Base-by-base conservation (phyloP, 1,139 yeast genomes). In the Geotrichum histeridarum region DNA sequence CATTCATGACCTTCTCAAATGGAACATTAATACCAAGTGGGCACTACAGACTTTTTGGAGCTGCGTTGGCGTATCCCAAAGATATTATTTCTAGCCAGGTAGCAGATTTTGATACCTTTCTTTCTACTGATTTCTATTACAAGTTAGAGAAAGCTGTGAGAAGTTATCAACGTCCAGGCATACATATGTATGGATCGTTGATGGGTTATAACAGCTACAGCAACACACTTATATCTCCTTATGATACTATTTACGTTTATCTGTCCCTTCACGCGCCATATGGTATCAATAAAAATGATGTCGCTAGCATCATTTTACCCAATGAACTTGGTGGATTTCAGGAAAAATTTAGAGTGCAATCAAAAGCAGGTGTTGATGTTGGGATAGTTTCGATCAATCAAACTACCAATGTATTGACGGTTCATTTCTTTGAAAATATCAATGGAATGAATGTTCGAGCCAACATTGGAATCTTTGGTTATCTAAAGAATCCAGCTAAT, bases 221-320 rank as follows among this genome's bases (percentile, higher is more conserved):
- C 37, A 22, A 27, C 14, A 36, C 37, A 2, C 7, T 42, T 4
- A 42, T 37, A 14, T 42, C 49, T 8, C 54, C 54, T 8, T 48
- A 52, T 31, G 54, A 47, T 33, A 52, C 54, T 2, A 30, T 48
- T 37, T 52, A 52, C 27, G 36, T 52, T 5, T 27, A 15, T 33
- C 17, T 52, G 27, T 35, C 45, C 8, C n/a, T 42, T 18, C 39
- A 39, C 6, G 48, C 51, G 18, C 39, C 49, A 1, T 43, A 41
- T 9, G 51, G 54, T 15, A 49, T 52, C 12, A 31, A 36, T 18
- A 52, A 47, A 38, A 48, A 51, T n/a, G 54, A 52, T 36, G 44
- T 30, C 12, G 51, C 46, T 7, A 17, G 48, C 14, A 48, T 47
- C 6, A 36, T 15, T 4, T 15, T 52, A n/a, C 51, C 54, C 11